Conservation (phyloP, 108 stramenopile genomes). For the Parietichytrium sp. region DNA sequence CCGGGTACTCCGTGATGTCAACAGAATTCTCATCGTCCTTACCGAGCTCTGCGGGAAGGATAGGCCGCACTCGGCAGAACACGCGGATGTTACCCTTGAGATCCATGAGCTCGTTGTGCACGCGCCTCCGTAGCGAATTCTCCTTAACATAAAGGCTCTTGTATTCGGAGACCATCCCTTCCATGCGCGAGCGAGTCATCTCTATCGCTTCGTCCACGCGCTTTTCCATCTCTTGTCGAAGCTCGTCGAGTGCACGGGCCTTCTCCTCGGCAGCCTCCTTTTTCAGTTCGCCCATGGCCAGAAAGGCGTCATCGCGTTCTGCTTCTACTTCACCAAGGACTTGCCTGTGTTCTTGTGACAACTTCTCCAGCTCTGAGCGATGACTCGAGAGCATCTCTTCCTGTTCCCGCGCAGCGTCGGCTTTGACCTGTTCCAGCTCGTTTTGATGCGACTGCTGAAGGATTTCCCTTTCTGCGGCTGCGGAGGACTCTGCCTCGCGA, state of each 20-base stretch:
- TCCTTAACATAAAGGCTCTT: neutral
- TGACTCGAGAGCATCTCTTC: neutral
- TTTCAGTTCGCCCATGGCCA: neutral
- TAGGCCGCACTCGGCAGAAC: constrained; percentile 54
- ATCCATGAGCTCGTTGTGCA: constrained; percentile 52
- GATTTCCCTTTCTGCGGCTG: neutral
- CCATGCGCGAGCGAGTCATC: too few relatives aligned
- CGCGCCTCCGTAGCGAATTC: constrained; percentile 2
- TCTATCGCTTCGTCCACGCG: too few relatives aligned
- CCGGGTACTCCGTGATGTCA: neutral
- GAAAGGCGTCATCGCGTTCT: neutral
- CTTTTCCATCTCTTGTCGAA: neutral
- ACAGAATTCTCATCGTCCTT: neutral
- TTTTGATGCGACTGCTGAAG: neutral
- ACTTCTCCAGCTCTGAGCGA: neutral
- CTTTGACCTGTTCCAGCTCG: neutral
- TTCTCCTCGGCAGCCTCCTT: neutral
- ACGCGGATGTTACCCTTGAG: constrained; percentile 62
- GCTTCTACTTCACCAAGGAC: neutral
- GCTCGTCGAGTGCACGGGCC: neutral
- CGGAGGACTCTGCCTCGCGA: neutral
- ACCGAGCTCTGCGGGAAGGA: constrained; percentile 38
- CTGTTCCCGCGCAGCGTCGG: neutral
- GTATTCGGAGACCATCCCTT: neutral
- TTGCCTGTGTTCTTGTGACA: neutral